phyloP scores from a whole-genome alignment of 192 early-diverging fungal species.

The Anaeromyces robustus region DNA sequence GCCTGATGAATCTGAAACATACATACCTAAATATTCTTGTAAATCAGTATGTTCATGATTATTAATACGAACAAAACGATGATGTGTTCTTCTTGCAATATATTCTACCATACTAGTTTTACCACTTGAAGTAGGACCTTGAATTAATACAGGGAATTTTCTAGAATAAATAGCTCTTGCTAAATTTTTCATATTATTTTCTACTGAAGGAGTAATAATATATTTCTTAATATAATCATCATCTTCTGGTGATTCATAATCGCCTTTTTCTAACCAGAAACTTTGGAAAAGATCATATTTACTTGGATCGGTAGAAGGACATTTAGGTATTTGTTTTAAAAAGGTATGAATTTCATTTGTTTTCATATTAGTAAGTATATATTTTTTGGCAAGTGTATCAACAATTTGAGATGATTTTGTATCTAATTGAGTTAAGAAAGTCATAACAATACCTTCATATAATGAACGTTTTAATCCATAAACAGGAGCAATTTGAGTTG shows the following conservation, averaged over 20 bases:
- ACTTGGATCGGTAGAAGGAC: conserved; percentile 18
- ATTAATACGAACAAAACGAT: conserved; percentile 92
- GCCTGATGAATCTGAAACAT: conserved; percentile 65
- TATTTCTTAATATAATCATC: conserved; percentile 22
- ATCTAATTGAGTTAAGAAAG: conserved; percentile 79
- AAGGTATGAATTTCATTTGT: conserved; percentile 34
- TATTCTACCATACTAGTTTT: conserved; percentile 98
- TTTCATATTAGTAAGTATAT: conserved; percentile 26
- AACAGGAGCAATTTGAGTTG: conserved; percentile 39
- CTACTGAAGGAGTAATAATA: conserved; percentile 77
- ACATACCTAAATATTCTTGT: conserved; percentile 92
- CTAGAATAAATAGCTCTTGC: conserved; percentile 81
- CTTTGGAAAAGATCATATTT: conserved; percentile 57
- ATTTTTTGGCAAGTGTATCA: conserved; percentile 30
- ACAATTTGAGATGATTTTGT: conserved; percentile 44
- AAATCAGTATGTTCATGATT: conserved; percentile 99
- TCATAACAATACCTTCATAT: conserved; percentile 90
- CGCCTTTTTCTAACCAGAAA: conserved; percentile 69
- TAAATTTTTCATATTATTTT: conserved; percentile 67
- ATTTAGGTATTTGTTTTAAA: conserved; percentile 38
- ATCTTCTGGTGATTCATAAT: conserved; percentile 13
- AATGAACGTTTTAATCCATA: conserved; percentile 74
- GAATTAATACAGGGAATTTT: conserved; percentile 87
- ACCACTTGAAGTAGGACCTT: conserved; percentile 94
- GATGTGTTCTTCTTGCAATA: conserved; percentile 76